Conservation (phyloP, 306 rosid genomes). For the Cicer cuneatum region DNA sequence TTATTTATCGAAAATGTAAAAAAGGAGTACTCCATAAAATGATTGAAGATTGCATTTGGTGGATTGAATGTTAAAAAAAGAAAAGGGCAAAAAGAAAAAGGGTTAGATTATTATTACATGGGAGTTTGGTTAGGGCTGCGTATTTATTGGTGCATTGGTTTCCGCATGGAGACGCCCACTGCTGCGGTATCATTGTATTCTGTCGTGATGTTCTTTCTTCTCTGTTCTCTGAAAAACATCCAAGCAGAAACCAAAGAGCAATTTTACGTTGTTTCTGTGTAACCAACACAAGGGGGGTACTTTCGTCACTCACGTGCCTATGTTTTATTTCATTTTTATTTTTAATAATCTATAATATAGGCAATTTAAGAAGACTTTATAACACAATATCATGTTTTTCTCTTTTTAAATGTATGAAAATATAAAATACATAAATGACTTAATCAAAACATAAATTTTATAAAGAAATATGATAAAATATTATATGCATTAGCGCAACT, state of each 20-base stretch:
- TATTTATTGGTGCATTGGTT: constrained; percentile 79
- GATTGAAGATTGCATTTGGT: background rate
- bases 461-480: no score
- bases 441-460: no score
- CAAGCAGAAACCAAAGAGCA: background rate
- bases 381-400: no score
- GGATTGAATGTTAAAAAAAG: background rate
- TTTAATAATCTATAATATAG: no score
- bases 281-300: background rate
- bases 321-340: no score
- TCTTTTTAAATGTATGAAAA: no score
- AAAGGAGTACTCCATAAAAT: no score
- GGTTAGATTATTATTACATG: constrained; percentile 49
- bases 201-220: background rate
- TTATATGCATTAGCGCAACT: no score
- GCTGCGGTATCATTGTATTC: constrained; percentile 52
- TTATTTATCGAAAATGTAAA: no score
- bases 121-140: constrained; percentile 76
- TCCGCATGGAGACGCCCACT: constrained; percentile 82
- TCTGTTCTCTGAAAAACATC: background rate
- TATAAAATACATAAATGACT: no score
- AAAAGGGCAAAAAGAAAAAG: background rate
- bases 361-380: no score
- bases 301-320: background rate
- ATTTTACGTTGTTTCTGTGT: background rate